Evolutionary conservation across 768 basidiomycete species (phyloP), one percentile per base, ranked within the genome.

Genomic region (Suillus clintonianus): DNA sequence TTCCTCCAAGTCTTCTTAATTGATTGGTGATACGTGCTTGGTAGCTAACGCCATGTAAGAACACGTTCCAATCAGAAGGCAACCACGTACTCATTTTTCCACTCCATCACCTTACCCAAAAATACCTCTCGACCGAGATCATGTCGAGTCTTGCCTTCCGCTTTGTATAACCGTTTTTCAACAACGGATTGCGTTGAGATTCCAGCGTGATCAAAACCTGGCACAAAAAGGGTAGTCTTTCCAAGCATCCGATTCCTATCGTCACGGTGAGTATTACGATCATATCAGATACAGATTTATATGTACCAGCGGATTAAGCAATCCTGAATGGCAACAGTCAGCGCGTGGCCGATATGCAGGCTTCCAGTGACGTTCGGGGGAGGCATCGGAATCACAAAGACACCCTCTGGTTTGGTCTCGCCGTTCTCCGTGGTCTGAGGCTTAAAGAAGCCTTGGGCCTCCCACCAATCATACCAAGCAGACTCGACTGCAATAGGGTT

Each of bases 391-490:
- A 99, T 86, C 64, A 96, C 88, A 73, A 98, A 98, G 14, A 80
- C 72, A 32, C 89, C 91, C 43, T 90, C 86, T 1, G 84, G 80
- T 58, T 87, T 86, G 57, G 81, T 76, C 17, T 84, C 79, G 13
- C 88, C 89, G 59, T 90, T 82, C 0, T 82, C 71, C 0, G 81
- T 82, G 17, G 85, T 77, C 63, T 85, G 83, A 4, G 97, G 95
- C 68, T 88, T 86, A 86, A 97, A 97, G 82, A 90, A 97, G 5
- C 94, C 96, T 70, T 95, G 84, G 4, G 87, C 84, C 42, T 87
- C 82, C 97, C 97, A 98, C 97, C 97, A 99, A 70, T 97, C 94
- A 70, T 99, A 99, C 94, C 97, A 98, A 2, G 94, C 89, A 0
- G 95, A 83, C 73, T 99, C 97, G 63, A 99, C 91, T 39, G 92